phyloP scores from a whole-genome alignment of 2,329 filamentous ascomycete genomes.

The Fusarium redolens region DNA sequence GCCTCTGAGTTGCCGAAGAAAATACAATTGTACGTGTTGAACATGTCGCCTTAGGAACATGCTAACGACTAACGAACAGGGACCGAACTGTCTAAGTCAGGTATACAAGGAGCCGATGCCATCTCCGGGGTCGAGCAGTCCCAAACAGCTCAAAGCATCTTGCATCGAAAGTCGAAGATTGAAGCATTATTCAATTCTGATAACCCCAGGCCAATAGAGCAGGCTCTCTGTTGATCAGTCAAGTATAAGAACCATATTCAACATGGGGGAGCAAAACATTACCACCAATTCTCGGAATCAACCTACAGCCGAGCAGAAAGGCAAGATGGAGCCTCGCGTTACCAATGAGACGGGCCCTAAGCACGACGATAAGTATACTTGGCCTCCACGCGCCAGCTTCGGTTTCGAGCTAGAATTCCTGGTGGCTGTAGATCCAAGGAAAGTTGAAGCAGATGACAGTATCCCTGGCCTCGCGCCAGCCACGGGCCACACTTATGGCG shows the following conservation, averaged over 20 bases:
- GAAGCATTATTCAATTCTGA: background rate
- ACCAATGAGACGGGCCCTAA: background rate
- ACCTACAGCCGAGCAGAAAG: background rate
- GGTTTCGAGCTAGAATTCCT: slow-evolving; percentile 39
- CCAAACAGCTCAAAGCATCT: background rate
- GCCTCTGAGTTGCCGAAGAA: background rate
- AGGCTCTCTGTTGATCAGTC: background rate
- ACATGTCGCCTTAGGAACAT: background rate
- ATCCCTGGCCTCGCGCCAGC: slow-evolving; percentile 10
- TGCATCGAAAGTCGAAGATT: background rate
- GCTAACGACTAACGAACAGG: background rate
- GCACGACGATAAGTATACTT: slow-evolving; percentile 18
- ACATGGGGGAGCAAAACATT: background rate
- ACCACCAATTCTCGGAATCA: background rate
- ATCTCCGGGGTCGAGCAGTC: background rate
- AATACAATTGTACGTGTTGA: background rate
- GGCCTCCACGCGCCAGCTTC: slow-evolving; percentile 33
- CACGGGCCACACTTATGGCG: background rate
- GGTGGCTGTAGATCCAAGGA: background rate
- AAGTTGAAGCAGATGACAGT: background rate
- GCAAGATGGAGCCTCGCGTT: background rate
- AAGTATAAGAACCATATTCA: background rate
- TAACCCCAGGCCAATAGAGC: background rate
- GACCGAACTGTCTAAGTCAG: background rate
- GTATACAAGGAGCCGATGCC: background rate